These are phyloP conservation scores for Nannochloropsis granulata DNA, from an alignment of 108 stramenopile species.

Conservation along the genomic window DNA sequence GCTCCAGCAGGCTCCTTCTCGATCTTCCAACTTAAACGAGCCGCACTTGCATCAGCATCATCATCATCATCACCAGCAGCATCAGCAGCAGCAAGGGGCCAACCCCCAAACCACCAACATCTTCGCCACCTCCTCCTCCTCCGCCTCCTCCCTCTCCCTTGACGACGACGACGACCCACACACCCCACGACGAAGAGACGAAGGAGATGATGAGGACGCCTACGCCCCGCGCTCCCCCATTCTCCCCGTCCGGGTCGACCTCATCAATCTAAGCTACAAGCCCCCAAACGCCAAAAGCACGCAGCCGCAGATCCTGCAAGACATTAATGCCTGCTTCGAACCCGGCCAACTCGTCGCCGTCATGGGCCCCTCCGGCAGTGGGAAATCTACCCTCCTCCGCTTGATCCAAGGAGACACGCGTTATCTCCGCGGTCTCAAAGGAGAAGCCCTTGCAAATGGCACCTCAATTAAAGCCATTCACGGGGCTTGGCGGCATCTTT, in stretches of 20 bases:
- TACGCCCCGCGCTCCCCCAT: neutral
- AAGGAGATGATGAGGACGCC: neutral
- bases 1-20: neutral
- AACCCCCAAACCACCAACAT: neutral
- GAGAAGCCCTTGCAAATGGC: neutral
- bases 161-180: neutral
- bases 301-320: neutral
- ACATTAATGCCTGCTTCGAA: neutral
- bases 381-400: conserved; percentile 16
- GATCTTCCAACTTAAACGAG: neutral
- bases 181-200: too few relatives aligned
- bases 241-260: neutral
- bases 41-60: neutral
- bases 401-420: neutral
- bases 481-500: neutral
- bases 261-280: neutral
- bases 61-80: neutral
- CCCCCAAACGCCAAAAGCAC: neutral
- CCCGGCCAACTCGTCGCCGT: conserved; percentile 21
- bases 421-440: neutral
- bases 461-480: neutral
- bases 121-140: neutral
- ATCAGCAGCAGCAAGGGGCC: neutral
- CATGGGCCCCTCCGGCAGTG: conserved; percentile 29
- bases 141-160: neutral